Percentiles rank a stretch among this genome's conserved stretches.
These are phyloP conservation scores for Epichloe typhina DNA, from an alignment of 2,329 filamentous ascomycete species.

Conservation along the genomic window DNA sequence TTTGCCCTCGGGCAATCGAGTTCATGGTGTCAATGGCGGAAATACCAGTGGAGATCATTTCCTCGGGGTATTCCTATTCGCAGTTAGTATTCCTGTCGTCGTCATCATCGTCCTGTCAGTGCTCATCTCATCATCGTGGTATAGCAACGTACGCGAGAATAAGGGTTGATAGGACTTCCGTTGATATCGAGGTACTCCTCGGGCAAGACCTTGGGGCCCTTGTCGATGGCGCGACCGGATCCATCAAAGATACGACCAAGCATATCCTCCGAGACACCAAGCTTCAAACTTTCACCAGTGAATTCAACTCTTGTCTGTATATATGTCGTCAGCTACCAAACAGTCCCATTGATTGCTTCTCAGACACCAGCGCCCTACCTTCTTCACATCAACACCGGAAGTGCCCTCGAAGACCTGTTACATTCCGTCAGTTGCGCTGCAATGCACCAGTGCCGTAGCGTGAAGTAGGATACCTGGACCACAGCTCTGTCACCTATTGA, in stretches of 20 bases:
- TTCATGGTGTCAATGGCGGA: constrained; percentile 98
- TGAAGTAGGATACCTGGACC: constrained; percentile 58
- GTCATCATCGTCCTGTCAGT: background rate
- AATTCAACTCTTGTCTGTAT: constrained; percentile 89
- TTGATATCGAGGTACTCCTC: constrained; percentile 99
- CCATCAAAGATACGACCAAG: constrained; percentile 97
- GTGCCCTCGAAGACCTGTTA: constrained; percentile 91
- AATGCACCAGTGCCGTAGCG: constrained; percentile 2
- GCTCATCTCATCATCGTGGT: background rate
- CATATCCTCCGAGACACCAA: constrained; percentile 99
- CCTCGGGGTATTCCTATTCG: constrained; percentile 83
- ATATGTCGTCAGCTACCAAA: constrained; percentile 12
- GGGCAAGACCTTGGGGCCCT: constrained; percentile 93
- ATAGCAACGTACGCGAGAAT: constrained; percentile 57
- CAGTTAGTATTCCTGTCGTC: constrained; percentile 8
- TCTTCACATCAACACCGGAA: constrained; percentile 95
- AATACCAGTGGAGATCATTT: constrained; percentile 99
- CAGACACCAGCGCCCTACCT: constrained; percentile 42
- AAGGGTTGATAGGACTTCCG: constrained; percentile 96
- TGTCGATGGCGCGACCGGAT: constrained; percentile 95
- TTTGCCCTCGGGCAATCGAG: constrained; percentile 94
- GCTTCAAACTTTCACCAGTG: constrained; percentile 91
- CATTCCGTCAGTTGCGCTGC: constrained; percentile 12
- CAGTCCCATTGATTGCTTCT: background rate
- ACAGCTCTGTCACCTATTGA: constrained; percentile 72